Evolutionary conservation across 805 yeast genomes (phyloP).

Genomic region (Myxozyma lipomycoides): DNA sequence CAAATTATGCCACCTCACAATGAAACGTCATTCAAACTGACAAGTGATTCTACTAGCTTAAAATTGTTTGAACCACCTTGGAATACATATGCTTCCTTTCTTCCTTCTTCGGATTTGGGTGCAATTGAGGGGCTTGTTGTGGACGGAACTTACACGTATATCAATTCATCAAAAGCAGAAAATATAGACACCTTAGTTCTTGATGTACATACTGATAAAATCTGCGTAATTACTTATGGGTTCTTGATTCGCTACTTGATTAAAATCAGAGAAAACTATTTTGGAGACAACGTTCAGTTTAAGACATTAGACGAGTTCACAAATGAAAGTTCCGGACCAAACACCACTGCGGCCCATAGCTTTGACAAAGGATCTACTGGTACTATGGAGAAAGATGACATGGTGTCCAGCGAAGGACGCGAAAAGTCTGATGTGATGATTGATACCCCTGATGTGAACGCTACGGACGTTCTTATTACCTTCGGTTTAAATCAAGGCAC

Average conservation of each 20-base stretch:
- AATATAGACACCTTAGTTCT: slow-evolving; percentile 67
- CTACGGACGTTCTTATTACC: slow-evolving; percentile 61
- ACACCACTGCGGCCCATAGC: neutral
- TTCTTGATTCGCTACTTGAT: slow-evolving; percentile 70
- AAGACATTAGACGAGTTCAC: slow-evolving; percentile 82
- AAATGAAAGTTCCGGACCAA: neutral
- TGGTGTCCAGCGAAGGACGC: neutral
- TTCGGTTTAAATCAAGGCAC: slow-evolving; percentile 69
- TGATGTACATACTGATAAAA: slow-evolving; percentile 59
- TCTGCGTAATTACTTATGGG: slow-evolving; percentile 73
- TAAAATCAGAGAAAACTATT: slow-evolving; percentile 77
- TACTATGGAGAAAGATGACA: neutral
- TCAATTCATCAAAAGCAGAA: slow-evolving; percentile 55
- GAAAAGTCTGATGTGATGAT: neutral
- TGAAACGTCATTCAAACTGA: slow-evolving; percentile 26
- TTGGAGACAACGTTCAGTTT: slow-evolving; percentile 81
- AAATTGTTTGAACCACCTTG: slow-evolving; percentile 80
- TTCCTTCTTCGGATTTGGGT: slow-evolving; percentile 62
- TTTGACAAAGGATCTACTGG: neutral
- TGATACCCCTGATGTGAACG: neutral
- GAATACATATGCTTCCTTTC: slow-evolving; percentile 77
- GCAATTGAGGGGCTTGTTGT: slow-evolving; percentile 58
- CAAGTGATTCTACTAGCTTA: slow-evolving; percentile 52
- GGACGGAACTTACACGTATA: slow-evolving; percentile 62
- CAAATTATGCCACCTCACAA: slow-evolving; percentile 34